These are phyloP conservation scores for Rhynchosporium secalis DNA, from an alignment of 2,329 filamentous ascomycete species.

Conservation along the genomic window DNA sequence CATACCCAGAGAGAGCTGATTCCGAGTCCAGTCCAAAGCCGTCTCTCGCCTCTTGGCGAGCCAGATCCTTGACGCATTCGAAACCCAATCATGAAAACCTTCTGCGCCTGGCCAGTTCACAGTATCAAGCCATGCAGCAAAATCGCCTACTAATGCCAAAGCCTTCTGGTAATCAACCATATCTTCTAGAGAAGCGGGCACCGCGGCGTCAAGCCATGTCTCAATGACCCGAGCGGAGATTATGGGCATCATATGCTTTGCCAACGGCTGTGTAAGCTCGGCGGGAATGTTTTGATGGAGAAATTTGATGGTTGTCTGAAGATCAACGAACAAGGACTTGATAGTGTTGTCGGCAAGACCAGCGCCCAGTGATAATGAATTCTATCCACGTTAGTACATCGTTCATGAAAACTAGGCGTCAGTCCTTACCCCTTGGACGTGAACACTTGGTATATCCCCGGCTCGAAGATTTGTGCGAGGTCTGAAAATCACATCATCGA, in stretches of 20 bases:
- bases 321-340: conserved; percentile 53
- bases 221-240: conserved; percentile 68
- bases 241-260: conserved; percentile 67
- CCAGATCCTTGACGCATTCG: conserved; percentile 80
- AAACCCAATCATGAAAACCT: conserved; percentile 76
- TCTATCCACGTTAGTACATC: conserved; percentile 36
- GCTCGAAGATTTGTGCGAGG: conserved; percentile 55
- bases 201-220: conserved; percentile 71
- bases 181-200: conserved; percentile 72
- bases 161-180: conserved; percentile 71
- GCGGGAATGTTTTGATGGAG: conserved; percentile 53
- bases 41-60: conserved; percentile 78
- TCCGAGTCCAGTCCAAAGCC: conserved; percentile 73
- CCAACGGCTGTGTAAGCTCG: conserved; percentile 60
- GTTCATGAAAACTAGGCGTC: no score
- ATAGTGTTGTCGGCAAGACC: conserved; percentile 49
- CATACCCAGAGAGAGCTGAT: conserved; percentile 54
- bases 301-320: conserved; percentile 53
- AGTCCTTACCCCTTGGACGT: conserved; percentile 44
- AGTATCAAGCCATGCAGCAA: conserved; percentile 63
- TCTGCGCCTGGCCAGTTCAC: conserved; percentile 62
- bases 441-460: conserved; percentile 42
- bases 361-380: conserved; percentile 45
- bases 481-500: conserved; percentile 61
- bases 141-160: conserved; percentile 62